A percentile compares a stretch with the other conserved stretches of the same genome.
Conservation (phyloP, 208 protist genomes). For the Leishmania braziliensis region DNA sequence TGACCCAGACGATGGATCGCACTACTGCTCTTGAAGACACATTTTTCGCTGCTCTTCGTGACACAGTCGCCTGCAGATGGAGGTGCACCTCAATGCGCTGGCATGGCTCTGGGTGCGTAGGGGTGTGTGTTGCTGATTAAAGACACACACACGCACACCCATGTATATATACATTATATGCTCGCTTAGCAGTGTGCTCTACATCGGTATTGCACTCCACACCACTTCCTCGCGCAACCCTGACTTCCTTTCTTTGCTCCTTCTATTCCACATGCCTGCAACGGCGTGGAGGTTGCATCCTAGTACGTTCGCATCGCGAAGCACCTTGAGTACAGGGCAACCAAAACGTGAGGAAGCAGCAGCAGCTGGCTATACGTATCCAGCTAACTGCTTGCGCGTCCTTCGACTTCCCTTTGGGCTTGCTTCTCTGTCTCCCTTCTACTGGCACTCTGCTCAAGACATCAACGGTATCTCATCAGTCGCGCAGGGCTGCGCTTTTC, state of each 20-base stretch:
- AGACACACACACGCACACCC: constrained; percentile 10
- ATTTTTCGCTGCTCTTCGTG: not conserved
- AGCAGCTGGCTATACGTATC: not conserved
- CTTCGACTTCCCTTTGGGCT: too few relatives aligned
- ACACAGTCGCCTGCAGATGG: not conserved
- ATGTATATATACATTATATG: not conserved
- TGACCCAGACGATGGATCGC: not conserved
- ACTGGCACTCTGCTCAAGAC: too few relatives aligned
- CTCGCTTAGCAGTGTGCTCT: not conserved
- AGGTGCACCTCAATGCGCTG: not conserved
- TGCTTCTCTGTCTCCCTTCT: too few relatives aligned
- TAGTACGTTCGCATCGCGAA: not conserved
- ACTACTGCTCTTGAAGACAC: not conserved
- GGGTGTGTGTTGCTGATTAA: not conserved
- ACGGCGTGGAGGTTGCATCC: not conserved
- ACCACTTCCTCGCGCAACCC: not conserved
- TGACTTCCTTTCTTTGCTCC: not conserved
- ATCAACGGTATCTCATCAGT: too few relatives aligned
- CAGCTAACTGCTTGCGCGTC: not conserved
- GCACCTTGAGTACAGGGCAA: not conserved
- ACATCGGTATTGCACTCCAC: not conserved
- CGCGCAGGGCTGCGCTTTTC: not conserved
- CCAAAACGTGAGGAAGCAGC: not conserved
- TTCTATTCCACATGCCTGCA: not conserved
- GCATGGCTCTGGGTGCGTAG: not conserved